Evolutionary conservation across 768 basidiomycete genomes (phyloP), one percentile per base, ranked within the genome.

Genomic region (Coprinopsis sp.): DNA sequence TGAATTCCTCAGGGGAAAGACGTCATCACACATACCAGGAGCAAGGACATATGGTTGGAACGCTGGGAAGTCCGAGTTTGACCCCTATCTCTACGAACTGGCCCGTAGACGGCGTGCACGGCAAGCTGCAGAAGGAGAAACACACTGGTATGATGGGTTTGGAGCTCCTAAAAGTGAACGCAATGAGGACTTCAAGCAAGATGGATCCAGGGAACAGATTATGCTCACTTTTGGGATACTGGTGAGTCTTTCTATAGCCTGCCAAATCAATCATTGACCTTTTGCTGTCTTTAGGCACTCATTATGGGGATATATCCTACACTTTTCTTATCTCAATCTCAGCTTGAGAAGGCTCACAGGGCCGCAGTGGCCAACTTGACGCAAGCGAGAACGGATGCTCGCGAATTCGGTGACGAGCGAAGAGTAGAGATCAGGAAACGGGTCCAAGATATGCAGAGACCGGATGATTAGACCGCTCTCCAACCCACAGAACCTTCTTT

Each of bases 291-390:
- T 38, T 23, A 47, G 46, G 46, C 39, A 10, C 30, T 54, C 6
- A 6, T 49, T n/a, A 29, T 45, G 4, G 53, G 53, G 4, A 19
- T 51, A n/a, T 51, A 51, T 37, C 50, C 53, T n/a, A 49, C 43
- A 39, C 46, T 77, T 16, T 56, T 77, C 47, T 50, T 65, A 47
- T 60, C 62, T 33, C 66, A 60, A 31, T 56, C 58, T 42, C 53
- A 65, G 3, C 57, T 68, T 12, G 74, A 76, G 29, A 67, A 67
- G 51, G 64, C 62, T 0, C 83, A 86, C 53, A 62, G 61, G 11
- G 64, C 65, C 2, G 86, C 85, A 0, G 76, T 72, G 1, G 62
- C 64, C 7, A 84, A 83, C 51, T 73, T 87, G 16, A 71, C 78
- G 0, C 71, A 77, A 47, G 85, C 82, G 3, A 72, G 79, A 14